Conservation (phyloP, 176 grass and related monocot species). For the Eremochloa ophiuroides region DNA sequence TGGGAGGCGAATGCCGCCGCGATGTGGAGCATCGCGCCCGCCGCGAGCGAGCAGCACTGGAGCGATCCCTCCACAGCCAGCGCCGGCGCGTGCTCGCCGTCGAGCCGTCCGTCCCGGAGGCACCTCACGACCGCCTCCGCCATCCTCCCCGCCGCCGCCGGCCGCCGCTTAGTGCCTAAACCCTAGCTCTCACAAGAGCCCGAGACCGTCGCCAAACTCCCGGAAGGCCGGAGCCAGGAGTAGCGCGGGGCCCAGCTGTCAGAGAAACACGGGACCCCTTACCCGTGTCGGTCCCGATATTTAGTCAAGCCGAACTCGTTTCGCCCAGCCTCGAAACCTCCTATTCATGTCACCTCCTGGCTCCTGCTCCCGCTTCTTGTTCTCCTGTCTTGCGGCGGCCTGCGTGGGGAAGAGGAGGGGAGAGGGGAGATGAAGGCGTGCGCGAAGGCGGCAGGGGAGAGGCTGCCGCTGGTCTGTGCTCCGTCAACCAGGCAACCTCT, state of each 20-base stretch:
- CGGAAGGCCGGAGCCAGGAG: not conserved
- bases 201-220: not conserved
- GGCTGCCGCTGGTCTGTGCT: conserved; percentile 23
- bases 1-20: conserved; percentile 40
- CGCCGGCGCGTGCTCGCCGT: conserved; percentile 59
- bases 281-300: not conserved
- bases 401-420: not conserved
- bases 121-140: conserved; percentile 48
- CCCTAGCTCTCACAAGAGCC: conserved; percentile 24
- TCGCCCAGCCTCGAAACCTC: not conserved
- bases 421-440: conserved; percentile 41
- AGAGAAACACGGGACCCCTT: not conserved
- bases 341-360: not conserved
- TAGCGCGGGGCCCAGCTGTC: not conserved
- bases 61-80: conserved; percentile 49
- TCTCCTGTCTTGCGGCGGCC: not conserved
- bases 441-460: conserved; percentile 33
- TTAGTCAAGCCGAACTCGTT: not conserved
- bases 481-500: conserved; percentile 1
- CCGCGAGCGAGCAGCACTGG: conserved; percentile 32
- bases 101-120: conserved; percentile 57
- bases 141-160: conserved; percentile 33
- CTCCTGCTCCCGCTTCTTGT: not conserved
- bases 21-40: conserved; percentile 47
- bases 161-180: conserved; percentile 2